These are phyloP conservation scores for Corrigiola litoralis DNA, from an alignment of 179 eudicot species.

Conservation along the genomic window DNA sequence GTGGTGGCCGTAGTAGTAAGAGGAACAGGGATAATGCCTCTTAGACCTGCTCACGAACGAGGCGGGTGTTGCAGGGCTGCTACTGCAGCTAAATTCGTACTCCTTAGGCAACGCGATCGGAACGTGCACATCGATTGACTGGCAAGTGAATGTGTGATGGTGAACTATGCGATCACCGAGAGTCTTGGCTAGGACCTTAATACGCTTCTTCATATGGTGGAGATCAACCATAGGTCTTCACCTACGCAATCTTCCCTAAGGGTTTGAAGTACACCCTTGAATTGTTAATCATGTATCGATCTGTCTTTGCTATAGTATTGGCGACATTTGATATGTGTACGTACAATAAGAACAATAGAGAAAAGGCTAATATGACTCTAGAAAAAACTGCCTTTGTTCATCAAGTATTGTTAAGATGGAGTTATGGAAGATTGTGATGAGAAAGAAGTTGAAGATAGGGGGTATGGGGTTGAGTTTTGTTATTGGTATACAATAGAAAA, in stretches of 20 bases:
- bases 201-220: slow-evolving; percentile 16
- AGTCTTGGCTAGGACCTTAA: slow-evolving; percentile 14
- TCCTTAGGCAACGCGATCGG: slow-evolving; percentile 20
- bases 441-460: background rate
- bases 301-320: background rate
- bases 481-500: background rate
- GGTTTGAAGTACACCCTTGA: no score
- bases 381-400: no score
- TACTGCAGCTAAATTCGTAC: slow-evolving; percentile 30
- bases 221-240: slow-evolving; percentile 24
- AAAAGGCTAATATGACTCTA: no score
- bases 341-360: no score
- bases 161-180: slow-evolving; percentile 21
- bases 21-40: slow-evolving; percentile 9
- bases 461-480: background rate
- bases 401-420: no score
- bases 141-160: slow-evolving; percentile 20
- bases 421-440: background rate
- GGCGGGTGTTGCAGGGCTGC: slow-evolving; percentile 18
- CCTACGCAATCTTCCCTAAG: no score
- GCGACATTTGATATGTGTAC: no score
- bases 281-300: no score
- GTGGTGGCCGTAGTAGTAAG: background rate
- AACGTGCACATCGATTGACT: slow-evolving; percentile 25
- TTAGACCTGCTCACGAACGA: slow-evolving; percentile 15